These are phyloP conservation scores for Alternaria triticina DNA, from an alignment of 2,329 filamentous ascomycete genomes.

Conservation along the genomic window DNA sequence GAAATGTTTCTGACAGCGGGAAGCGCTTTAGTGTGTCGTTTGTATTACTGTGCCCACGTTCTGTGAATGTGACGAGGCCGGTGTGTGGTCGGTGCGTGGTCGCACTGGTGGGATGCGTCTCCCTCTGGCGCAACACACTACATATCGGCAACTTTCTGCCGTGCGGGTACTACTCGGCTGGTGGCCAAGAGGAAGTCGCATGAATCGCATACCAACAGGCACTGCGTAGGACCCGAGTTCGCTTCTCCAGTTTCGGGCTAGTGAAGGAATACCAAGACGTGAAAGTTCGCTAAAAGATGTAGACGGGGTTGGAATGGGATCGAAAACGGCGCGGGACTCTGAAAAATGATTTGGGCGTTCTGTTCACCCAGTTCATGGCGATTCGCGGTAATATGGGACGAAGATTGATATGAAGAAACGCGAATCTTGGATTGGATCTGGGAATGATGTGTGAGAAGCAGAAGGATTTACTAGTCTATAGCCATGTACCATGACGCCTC, in stretches of 20 bases:
- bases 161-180: background rate
- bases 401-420: no score
- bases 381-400: no score
- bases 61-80: background rate
- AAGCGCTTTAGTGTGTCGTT: background rate
- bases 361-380: no score
- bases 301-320: no score
- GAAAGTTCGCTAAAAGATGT: fast-evolving
- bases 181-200: background rate
- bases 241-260: background rate
- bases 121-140: background rate
- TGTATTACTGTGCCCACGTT: background rate
- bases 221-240: background rate
- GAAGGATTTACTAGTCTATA: background rate
- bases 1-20: background rate
- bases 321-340: background rate
- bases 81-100: background rate
- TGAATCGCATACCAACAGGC: background rate
- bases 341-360: no score
- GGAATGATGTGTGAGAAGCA: background rate
- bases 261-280: background rate
- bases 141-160: background rate
- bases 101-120: background rate
- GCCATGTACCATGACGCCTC: background rate
- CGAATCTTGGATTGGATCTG: no score